phyloP scores from a whole-genome alignment of 352 stramenopile genomes.

The Phytophthora pseudosyringae region DNA sequence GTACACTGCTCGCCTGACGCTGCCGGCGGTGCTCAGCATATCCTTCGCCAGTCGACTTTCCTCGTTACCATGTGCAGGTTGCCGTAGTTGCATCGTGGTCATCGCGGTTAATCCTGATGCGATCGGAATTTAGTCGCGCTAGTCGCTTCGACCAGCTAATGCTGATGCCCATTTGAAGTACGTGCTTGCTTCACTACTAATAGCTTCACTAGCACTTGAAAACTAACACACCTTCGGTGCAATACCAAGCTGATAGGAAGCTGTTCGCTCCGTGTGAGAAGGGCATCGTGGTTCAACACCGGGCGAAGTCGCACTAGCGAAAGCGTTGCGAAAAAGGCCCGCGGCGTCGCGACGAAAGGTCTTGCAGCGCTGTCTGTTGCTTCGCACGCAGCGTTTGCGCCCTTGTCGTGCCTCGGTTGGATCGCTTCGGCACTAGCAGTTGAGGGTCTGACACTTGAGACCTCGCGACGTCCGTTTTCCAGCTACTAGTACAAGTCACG shows the following conservation, averaged over 20 bases:
- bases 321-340: constrained; percentile 19
- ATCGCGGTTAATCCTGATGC: constrained; percentile 14
- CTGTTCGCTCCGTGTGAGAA: constrained; percentile 1
- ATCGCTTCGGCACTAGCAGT: constrained; percentile 16
- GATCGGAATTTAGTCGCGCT: constrained; percentile 19
- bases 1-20: not conserved
- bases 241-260: not conserved
- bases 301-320: constrained; percentile 12
- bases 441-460: not conserved
- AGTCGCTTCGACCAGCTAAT: constrained; percentile 23
- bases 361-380: no score
- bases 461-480: not conserved
- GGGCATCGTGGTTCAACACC: constrained; percentile 3
- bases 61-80: constrained; percentile 7
- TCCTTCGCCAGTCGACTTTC: constrained; percentile 30
- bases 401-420: not conserved
- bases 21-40: constrained; percentile 14
- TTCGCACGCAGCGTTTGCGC: not conserved
- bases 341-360: constrained; percentile 2
- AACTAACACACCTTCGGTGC: not conserved
- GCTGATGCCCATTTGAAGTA: no score
- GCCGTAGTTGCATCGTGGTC: constrained; percentile 20
- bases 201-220: not conserved
- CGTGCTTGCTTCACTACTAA: no score
- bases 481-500: not conserved